Evolutionary conservation across 2,329 filamentous ascomycete genomes (phyloP), one percentile per base, ranked within the genome.

Genomic region (Zasmidium cellare): DNA sequence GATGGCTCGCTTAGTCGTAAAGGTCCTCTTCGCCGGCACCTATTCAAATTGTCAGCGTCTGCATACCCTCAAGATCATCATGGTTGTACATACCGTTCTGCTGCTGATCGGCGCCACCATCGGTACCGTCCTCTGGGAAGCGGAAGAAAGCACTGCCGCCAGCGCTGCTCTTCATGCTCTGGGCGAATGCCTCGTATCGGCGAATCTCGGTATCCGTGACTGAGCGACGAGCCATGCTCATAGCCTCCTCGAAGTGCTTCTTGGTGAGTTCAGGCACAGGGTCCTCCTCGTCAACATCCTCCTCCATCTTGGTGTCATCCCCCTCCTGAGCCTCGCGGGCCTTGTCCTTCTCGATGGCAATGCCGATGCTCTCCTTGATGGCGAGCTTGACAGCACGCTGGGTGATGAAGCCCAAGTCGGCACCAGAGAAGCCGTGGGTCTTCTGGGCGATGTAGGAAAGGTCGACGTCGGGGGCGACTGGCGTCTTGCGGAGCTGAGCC

Each of bases 401-500:
- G 22, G 94, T 97, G 74, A 99, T 92, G 82, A 97, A 99, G 63
- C 94, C 94, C 75, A 99, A 85, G 89, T 99, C 94, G 72, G 94
- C 94, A 92, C 94, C 94, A 57, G 94, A 97, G 86, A 97, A 99
- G 63, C 94, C 94, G 80, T 99, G 92, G 5, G 94, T 99, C 84
- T 96, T 96, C 79, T 88, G 89, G 55, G 94, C 93, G 74, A 99
- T 97, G 83, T 87, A 97, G 60, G 87, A 79, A 51, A 99, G 82
- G 75, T 99, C 88, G 71, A 99, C 87, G 71, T 99, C 94, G 20
- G 80, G 74, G 28, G 94, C 85, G 57, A 97, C 90, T 55, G 94
- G 94, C 0, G 94, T 97, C 87, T 99, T 99, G 80, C 96, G 91
- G 64, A 99, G 90, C 82, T 99, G 94, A 22, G 94, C 94, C 81